Conservation (phyloP, 2,329 filamentous ascomycete genomes). For the Ascocoryne sarcoides region DNA sequence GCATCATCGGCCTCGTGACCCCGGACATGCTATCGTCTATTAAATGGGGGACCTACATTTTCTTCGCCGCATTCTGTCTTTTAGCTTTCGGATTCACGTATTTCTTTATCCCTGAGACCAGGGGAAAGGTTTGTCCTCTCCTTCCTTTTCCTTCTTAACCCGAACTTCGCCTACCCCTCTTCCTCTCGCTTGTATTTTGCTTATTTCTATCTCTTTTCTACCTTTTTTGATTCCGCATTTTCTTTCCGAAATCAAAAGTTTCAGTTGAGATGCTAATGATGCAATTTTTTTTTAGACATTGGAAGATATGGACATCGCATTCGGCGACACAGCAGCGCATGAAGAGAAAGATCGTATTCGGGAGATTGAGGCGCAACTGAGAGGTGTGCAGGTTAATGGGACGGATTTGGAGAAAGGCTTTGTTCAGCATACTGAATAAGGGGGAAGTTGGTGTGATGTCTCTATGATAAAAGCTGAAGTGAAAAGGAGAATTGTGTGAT, state of each 20-base stretch:
- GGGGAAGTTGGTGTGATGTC: too few relatives aligned
- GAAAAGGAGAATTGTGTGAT: too few relatives aligned
- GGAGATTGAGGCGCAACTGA: constrained; percentile 16
- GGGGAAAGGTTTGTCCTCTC: too few relatives aligned
- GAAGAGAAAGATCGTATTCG: constrained; percentile 28
- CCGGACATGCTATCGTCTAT: constrained; percentile 47
- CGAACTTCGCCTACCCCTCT: too few relatives aligned
- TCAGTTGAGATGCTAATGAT: not conserved
- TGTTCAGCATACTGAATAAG: too few relatives aligned
- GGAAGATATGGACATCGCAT: constrained; percentile 46
- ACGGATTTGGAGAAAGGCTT: constrained; percentile 14
- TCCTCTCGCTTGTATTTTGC: too few relatives aligned
- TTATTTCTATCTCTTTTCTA: too few relatives aligned
- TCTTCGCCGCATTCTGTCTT: constrained; percentile 52
- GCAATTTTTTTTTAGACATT: constrained; percentile 32
- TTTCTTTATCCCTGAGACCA: too few relatives aligned
- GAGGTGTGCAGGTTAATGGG: constrained; percentile 13
- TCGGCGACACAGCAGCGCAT: constrained; percentile 32
- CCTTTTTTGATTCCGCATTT: too few relatives aligned
- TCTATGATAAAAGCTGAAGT: too few relatives aligned
- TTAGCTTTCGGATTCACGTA: too few relatives aligned
- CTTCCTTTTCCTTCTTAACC: too few relatives aligned
- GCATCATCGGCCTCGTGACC: constrained; percentile 41
- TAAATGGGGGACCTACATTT: constrained; percentile 46
- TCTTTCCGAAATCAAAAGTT: not conserved